Evolutionary conservation across 1,284 basidiomycete species (phyloP).

Genomic region (Moesziomyces globuligerus): DNA sequence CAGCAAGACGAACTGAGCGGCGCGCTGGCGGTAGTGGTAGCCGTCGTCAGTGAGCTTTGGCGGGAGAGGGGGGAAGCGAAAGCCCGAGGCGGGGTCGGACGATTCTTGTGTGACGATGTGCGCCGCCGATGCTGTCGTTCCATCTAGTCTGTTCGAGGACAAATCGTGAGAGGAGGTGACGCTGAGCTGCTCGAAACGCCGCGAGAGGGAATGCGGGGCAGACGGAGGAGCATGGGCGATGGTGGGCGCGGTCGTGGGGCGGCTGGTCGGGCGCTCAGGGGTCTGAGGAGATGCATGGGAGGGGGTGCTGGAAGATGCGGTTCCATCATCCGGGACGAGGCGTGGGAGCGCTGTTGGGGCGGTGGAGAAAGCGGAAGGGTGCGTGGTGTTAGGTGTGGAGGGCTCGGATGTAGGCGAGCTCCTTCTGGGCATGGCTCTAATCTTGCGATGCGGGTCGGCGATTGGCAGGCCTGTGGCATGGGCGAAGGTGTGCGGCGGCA

Average conservation of each 20-base stretch:
- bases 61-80: constrained; percentile 29
- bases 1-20: constrained; percentile 39
- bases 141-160: too few relatives aligned
- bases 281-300: background rate
- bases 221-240: background rate
- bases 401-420: background rate
- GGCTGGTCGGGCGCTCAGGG: background rate
- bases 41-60: constrained; percentile 30
- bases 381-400: background rate
- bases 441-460: constrained; percentile 5
- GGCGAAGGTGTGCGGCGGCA: background rate
- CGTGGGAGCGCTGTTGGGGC: background rate
- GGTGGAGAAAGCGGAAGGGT: too few relatives aligned
- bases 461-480: background rate
- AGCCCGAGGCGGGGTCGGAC: background rate
- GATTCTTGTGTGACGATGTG: background rate
- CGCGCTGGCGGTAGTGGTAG: constrained; percentile 39
- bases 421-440: constrained; percentile 21
- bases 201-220: constrained; percentile 12
- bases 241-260: too few relatives aligned
- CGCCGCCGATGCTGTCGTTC: constrained; percentile 1
- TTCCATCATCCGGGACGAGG: background rate
- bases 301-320: background rate
- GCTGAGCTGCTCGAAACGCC: constrained; percentile 20
- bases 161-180: constrained; percentile 5